Evolutionary conservation across 169 alveolate species (phyloP).

Genomic region (Plasmodium vinckei): DNA sequence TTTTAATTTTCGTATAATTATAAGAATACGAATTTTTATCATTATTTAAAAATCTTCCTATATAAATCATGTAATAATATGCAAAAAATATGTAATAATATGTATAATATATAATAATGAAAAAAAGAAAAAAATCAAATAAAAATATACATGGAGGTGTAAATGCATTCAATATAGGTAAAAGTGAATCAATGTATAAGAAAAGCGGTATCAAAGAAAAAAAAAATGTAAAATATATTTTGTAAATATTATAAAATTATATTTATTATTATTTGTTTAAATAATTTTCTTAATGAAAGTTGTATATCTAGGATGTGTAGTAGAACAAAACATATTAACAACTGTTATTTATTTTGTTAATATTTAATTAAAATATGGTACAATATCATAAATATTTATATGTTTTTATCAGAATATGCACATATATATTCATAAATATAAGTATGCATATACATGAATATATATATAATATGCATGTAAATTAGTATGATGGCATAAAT

Average conservation of each 20-base stretch:
- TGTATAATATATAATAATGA: background rate
- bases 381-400: background rate
- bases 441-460: background rate
- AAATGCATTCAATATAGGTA: too few relatives aligned
- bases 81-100: background rate
- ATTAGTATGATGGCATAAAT: slow-evolving; percentile 3
- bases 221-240: background rate
- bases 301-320: slow-evolving; percentile 18
- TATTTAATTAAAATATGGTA: slow-evolving; percentile 20
- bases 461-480: background rate
- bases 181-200: background rate
- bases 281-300: slow-evolving; percentile 14
- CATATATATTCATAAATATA: background rate
- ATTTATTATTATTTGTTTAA: background rate
- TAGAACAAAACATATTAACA: slow-evolving; percentile 28
- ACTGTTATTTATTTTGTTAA: slow-evolving; percentile 26
- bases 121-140: slow-evolving; percentile 9
- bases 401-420: background rate
- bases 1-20: too few relatives aligned
- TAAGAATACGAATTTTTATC: too few relatives aligned
- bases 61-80: background rate
- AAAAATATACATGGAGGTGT: too few relatives aligned
- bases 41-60: too few relatives aligned
- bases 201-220: background rate
- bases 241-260: background rate